Evolutionary conservation across 2,329 filamentous ascomycete genomes (phyloP), one percentile per base, ranked within the genome.

Genomic region (Scorias spongiosa): DNA sequence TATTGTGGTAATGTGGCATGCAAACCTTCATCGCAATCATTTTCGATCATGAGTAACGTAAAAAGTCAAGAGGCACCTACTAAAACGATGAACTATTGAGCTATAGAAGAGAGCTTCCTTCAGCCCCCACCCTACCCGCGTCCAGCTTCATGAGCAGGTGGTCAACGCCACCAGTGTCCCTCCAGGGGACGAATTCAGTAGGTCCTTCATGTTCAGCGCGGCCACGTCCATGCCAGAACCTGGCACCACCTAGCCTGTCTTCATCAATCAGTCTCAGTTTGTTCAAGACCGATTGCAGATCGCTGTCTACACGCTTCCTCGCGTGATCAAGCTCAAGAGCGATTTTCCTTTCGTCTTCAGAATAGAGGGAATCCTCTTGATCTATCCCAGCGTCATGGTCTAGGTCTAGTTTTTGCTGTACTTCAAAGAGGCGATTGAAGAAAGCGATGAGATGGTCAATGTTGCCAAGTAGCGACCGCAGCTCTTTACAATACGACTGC

Each of bases 131-230:
- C 43, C 57, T 46, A 20, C 57, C 50, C n/a, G 63, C 77, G 51
- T 94, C 87, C 54, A 95, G 66, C 67, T 94, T 94, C 85, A 94
- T 93, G 58, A 95, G 63, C 57, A 95, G 63, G 46, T 84, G 71
- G 65, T 94, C 86, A 39, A 95, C 77, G 1, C 38, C 38, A 11
- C 86, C 84, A 0, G 84, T 84, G 2, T 85, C 75, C 47, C 81
- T 78, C 48, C 76, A 72, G 1, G 85, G 81, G 28, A 80, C 70
- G 59, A 84, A 94, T 2, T 59, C 57, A 20, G 57, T 57, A 10
- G 55, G 57, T 12, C 56, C 51, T 30, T 58, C 38, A 14, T 14
- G 11, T 5, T 18, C 38, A 5, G 12, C 57, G n/a, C 49, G 51
- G 11, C 43, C 52, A 39, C 29, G 49, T 37, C 49, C 36, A 39